Evolutionary conservation across 1,284 basidiomycete species (phyloP), one percentile per base, ranked within the genome.

Genomic region (Porodaedalea pini): DNA sequence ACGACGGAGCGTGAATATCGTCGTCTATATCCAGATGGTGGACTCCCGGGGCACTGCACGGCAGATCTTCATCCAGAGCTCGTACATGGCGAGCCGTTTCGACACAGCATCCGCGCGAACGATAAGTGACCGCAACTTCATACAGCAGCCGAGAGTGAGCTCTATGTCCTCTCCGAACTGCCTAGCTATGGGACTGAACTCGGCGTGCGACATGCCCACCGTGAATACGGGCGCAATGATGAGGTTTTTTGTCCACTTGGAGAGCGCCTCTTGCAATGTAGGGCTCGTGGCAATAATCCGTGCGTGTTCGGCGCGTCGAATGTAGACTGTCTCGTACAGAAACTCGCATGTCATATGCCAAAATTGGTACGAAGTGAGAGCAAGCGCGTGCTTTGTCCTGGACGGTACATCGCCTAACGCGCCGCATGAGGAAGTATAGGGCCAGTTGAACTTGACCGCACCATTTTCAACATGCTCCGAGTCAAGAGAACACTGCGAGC

Each of bases 311-410:
- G 45, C 36, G 37, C 27, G 27, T 15, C 36, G 21, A 27, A 56
- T 49, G 34, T 49, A 36, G 3, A 56, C 29, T 4, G 44, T 49
- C 27, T 49, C 45, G 47, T 57, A 57, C 15, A 57, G 48, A 21
- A 51, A 57, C 31, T 57, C 56, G 29, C 50, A 25, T 17, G 56
- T 29, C 19, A 57, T 52, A 29, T 57, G 29, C 49, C 50, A 57
- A 4, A 57, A 51, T 23, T 45, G 39, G 25, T 52, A 57, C 5
- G 56, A 57, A 5, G 49, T 51, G 25, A 51, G 41, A 4, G 56
- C 56, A 13, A 57, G 50, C 2, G 49, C 19, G 32, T 39, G 50
- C 21, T 44, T 57, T 11, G 56, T 55, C 11, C 31, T 41, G 17
- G 17, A 37, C 25, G 48, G 43, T 4, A 36, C 27, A n/a, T 19